Evolutionary conservation across 805 yeast species (phyloP).

Genomic region (Candida bentonensis): DNA sequence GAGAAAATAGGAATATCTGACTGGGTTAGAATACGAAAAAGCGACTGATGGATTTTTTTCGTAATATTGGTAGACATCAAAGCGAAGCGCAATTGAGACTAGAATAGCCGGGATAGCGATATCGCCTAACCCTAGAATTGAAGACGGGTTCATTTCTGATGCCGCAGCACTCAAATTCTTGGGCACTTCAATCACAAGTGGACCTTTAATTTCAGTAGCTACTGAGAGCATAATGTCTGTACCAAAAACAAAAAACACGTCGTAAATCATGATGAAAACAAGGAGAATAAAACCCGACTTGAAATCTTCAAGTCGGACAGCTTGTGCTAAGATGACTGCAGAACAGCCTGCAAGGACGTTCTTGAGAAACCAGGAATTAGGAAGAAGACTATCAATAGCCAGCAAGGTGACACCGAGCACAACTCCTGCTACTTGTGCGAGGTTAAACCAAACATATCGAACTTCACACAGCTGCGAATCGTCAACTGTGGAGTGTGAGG

Average conservation of each 20-base stretch:
- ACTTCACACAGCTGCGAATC: slow-evolving; percentile 3
- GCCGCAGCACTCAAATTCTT: slow-evolving; percentile 10
- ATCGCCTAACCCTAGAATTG: slow-evolving; percentile 53
- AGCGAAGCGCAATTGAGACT: slow-evolving; percentile 38
- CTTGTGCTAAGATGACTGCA: slow-evolving; percentile 30
- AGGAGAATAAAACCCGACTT: slow-evolving; percentile 33
- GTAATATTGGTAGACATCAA: slow-evolving; percentile 33
- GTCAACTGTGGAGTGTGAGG: too few species aligned
- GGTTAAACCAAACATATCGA: slow-evolving; percentile 19
- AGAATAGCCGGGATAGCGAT: slow-evolving; percentile 46
- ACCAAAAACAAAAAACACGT: slow-evolving; percentile 52
- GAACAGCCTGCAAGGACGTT: slow-evolving; percentile 31
- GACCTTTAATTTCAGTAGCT: slow-evolving; percentile 41
- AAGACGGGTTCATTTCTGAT: slow-evolving; percentile 14
- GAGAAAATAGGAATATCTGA: slow-evolving; percentile 33
- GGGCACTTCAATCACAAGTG: slow-evolving; percentile 37
- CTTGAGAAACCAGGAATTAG: slow-evolving; percentile 32
- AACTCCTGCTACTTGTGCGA: slow-evolving; percentile 9
- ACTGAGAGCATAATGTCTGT: slow-evolving; percentile 49
- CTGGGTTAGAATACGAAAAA: slow-evolving; percentile 16
- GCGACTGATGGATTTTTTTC: slow-evolving; percentile 15
- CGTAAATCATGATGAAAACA: slow-evolving; percentile 41
- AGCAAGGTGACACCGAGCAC: slow-evolving; percentile 10
- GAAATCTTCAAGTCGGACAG: slow-evolving; percentile 29
- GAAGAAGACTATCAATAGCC: slow-evolving; percentile 13